Base-by-base conservation (phyloP, 108 stramenopile species). In the Skeletonema marinoi region DNA sequence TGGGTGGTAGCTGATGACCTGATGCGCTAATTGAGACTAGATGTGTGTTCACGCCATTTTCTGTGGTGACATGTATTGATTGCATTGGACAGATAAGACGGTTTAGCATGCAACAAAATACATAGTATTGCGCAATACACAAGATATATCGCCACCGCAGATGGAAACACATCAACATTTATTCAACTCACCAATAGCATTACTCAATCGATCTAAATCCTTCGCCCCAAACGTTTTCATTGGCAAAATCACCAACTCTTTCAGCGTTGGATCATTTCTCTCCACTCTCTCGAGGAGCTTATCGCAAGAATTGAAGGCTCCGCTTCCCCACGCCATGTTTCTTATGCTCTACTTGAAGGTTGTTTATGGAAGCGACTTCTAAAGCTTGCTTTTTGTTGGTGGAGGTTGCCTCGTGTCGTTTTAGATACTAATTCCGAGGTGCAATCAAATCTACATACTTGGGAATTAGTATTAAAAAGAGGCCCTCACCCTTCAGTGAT, bases 11-110 rank as follows among this genome's bases (percentile, higher is more conserved):
- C 14, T 36, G 33, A 77, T 93, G 93, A 10, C 93, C 93, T 30
- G 93, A 93, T 51, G 93, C 93, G 54, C 86, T 86, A 9, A 93
- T 70, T 17, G 86, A 74, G 42, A 39, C 60, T 44, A 90, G 80
- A 33, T 87, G 66, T n/a, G 82, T 89, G 66, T 91, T 89, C 11
- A 44, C 25, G 8, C 81, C 83, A 32, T 32, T 79, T 46, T 73
- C 86, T 75, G 74, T 19, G 13, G 44, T 3, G 16, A 12, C 38
- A 54, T 21, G 6, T 60, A 12, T 13, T 5, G 21, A 70, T 29
- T 70, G 39, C 8, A 33, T 30, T 42, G 36, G 5, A 21, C 11
- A 41, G 17, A 19, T 29, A 7, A 19, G 48, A 29, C 48, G 1
- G 25, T 25, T 25, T 25, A 25, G 25, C 0, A 25, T 25, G 25